Conservation (phyloP, 257 asterid species). For the Nicotiana tomentosiformis region DNA sequence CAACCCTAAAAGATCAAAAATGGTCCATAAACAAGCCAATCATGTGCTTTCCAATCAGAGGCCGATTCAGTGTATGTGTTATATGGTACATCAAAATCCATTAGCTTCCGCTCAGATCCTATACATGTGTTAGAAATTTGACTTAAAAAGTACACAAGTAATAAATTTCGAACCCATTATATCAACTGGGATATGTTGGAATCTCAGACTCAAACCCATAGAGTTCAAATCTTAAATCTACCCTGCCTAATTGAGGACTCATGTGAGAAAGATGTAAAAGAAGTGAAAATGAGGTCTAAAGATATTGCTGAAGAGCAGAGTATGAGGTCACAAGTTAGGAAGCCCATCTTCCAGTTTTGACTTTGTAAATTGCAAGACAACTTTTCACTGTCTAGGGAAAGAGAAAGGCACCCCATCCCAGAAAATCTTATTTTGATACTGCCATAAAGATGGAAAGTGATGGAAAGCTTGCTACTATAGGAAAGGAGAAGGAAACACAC, state of each 20-base stretch:
- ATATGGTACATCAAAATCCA: too few species aligned
- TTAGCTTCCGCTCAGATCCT: too few species aligned
- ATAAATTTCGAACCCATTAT: too few species aligned
- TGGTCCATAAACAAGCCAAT: background rate
- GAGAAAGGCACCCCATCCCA: background rate
- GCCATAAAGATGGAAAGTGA: background rate
- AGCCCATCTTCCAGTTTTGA: slow-evolving; percentile 12
- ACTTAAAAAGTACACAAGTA: too few species aligned
- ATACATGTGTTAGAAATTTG: too few species aligned
- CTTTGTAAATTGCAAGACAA: background rate
- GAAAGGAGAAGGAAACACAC: background rate
- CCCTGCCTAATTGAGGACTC: background rate
- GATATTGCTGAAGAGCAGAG: background rate
- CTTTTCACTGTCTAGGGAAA: slow-evolving; percentile 6
- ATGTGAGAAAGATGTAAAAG: background rate
- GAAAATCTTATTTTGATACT: background rate
- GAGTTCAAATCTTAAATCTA: too few species aligned
- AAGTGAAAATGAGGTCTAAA: background rate
- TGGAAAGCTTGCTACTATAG: slow-evolving; percentile 2
- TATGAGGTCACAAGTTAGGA: slow-evolving; percentile 7
- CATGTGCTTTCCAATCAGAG: background rate
- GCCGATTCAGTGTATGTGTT: too few species aligned
- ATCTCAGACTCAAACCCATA: too few species aligned
- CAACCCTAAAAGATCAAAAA: background rate
- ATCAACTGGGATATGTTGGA: too few species aligned